Evolutionary conservation across 2,329 filamentous ascomycete species (phyloP), one percentile per base, ranked within the genome.

Genomic region (Apiospora pterosperma): DNA sequence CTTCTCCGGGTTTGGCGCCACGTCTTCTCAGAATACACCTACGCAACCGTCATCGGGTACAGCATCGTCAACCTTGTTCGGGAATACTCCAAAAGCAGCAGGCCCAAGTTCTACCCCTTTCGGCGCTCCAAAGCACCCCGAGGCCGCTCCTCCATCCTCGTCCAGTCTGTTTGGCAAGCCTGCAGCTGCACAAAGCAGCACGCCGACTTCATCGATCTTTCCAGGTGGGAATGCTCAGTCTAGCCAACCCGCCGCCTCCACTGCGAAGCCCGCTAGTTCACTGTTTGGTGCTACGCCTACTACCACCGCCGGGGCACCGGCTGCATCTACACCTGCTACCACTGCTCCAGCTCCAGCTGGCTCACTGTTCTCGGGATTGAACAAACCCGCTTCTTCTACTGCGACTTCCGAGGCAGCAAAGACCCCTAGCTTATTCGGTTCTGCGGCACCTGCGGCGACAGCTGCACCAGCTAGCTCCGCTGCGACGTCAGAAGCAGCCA

Each of bases 1-100:
- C 34, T 70, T 69, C 67, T 63, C 69, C 69, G 68, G 68, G 14
- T 69, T 79, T 8, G 79, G 79, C 55, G 72, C 72, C 21, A 68
- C 71, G 61, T 68, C 69, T 62, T 67, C 71, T 16, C 75, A 75
- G 59, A 67, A 73, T 48, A 70, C 73, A 36, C 64, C 72, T 44
- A 69, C 75, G 42, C 67, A 73, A 21, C 65, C 73, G 23, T 59
- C 67, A 25, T 59, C 71, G 59, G 61, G 61, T 8, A 44, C 61
- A 19, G 16, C 48, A 19, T 10, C 48, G n/a, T 34, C 48, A 31
- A n/a, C 39, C n/a, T 5, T 74, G 48, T 74, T 74, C 62, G 41
- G 42, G 48, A 67, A 59, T 34, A 21, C 65, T 11, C 8, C 36
- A 10, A 61, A 61, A 23, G 23, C 59, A 28, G 59, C 59, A 21